Evolutionary conservation across 345 rosid species (phyloP), one percentile per base, ranked within the genome.

Genomic region (Populus euphratica): DNA sequence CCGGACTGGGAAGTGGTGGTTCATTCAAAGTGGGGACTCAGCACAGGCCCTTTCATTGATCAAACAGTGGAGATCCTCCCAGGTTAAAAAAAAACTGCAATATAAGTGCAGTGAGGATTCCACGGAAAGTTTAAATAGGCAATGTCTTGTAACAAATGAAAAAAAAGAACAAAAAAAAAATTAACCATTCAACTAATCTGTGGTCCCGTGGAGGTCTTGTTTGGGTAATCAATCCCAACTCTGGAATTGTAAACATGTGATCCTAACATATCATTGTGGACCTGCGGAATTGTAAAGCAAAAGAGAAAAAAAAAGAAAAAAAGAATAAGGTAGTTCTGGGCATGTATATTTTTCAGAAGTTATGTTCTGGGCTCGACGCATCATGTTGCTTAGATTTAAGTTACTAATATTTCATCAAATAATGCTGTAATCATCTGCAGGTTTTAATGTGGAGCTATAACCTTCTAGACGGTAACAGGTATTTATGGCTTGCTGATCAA

Each of bases 1-100:
- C 80, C 47, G 82, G 80, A 79, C 61, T 31, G 66, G 82, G 82
- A 81, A 70, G 88, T 89, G 94, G 85, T 86, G 93, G 97, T 89
- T 88, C 98, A 91, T 81, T 93, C 97, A 87, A 94, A 94, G 91
- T 83, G 97, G 95, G 97, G 89, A 89, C 93, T 82, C 86, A 83
- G 79, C 97, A 87, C 92, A 73, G 72, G 49, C 74, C 78, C 69
- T 27, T 54, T 64, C 68, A 68, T 78, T 81, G 83, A 43, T 72
- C 80, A 68, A 9, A 61, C 68, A 64, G 78, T 39, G 87, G 87
- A 76, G 72, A 74, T 85, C 87, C 87, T 79, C 83, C 83, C 52
- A 77, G 2, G 36, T 72, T 56, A 49, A 85, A 68, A 63, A 84
- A 68, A 76, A 74, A 74, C 88, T 86, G 92, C 87, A 23, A 80